These are phyloP conservation scores for Eutypa lata DNA, from an alignment of 2,329 filamentous ascomycete species.

Conservation along the genomic window DNA sequence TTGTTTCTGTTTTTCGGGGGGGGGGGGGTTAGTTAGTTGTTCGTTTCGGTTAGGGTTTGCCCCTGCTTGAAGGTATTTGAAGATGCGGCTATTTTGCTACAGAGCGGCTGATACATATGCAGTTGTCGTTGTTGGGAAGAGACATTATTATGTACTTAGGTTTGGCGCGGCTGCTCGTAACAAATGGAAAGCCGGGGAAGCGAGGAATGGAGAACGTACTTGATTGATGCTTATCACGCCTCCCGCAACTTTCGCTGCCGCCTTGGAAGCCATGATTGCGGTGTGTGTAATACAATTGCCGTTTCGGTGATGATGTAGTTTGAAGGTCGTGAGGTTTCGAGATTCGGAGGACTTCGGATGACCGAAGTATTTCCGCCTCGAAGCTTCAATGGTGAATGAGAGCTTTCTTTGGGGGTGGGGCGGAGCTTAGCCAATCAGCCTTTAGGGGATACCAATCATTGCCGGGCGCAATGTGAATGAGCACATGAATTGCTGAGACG, in stretches of 20 bases:
- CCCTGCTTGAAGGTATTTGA: too few species aligned
- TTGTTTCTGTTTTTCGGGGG: constrained; percentile 80
- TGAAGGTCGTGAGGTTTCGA: constrained; percentile 10
- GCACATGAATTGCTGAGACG: too few species aligned
- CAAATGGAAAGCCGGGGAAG: background rate
- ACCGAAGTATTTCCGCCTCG: background rate
- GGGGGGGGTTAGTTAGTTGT: constrained; percentile 14
- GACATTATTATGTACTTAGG: too few species aligned
- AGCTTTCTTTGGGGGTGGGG: too few species aligned
- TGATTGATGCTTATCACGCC: constrained; percentile 55
- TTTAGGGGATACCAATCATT: background rate
- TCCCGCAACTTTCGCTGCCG: constrained; percentile 52
- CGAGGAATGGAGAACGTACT: constrained; percentile 39
- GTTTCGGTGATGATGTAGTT: constrained; percentile 12
- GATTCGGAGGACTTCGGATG: constrained; percentile 14
- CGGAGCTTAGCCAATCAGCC: background rate
- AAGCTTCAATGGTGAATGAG: too few species aligned
- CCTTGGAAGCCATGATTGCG: constrained; percentile 60
- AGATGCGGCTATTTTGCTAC: too few species aligned
- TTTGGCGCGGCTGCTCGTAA: too few species aligned
- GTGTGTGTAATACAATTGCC: constrained; percentile 16
- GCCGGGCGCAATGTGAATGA: too few species aligned
- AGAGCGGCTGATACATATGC: too few species aligned
- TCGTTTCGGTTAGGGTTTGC: background rate
- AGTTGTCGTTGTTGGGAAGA: constrained; percentile 14